Conservation (phyloP, 495 filamentous ascomycete genomes). For the Hyaloscypha bicolor region DNA sequence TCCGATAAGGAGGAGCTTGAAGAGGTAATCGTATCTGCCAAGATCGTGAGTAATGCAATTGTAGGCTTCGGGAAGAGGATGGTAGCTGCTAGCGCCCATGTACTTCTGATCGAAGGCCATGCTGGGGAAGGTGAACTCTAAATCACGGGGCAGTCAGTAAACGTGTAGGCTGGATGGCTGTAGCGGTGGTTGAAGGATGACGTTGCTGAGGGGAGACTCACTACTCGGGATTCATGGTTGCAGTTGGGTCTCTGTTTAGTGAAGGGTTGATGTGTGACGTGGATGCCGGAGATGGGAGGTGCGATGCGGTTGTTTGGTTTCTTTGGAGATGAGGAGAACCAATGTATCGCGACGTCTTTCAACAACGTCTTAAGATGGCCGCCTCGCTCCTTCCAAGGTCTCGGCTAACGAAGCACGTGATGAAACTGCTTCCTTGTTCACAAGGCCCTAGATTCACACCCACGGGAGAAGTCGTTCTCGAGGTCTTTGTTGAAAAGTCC, state of each 20-base stretch:
- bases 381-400: background rate
- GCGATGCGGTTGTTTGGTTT: slow-evolving; percentile 19
- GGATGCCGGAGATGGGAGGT: slow-evolving; percentile 14
- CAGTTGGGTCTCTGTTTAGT: slow-evolving; percentile 17
- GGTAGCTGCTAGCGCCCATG: slow-evolving; percentile 11
- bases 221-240: slow-evolving; percentile 95
- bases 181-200: slow-evolving; percentile 20
- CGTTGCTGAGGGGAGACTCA: slow-evolving; percentile 50
- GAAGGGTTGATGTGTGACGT: slow-evolving; percentile 7
- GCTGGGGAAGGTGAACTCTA: slow-evolving; percentile 28
- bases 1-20: slow-evolving; percentile 99
- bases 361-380: slow-evolving; percentile 18
- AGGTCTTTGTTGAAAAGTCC: background rate
- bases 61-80: slow-evolving; percentile 11
- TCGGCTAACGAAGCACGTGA: slow-evolving; percentile 21
- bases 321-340: slow-evolving; percentile 7
- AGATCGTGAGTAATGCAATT: slow-evolving; percentile 23
- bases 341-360: slow-evolving; percentile 27
- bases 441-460: background rate
- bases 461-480: background rate
- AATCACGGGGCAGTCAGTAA: slow-evolving; percentile 28
- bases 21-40: slow-evolving; percentile 98
- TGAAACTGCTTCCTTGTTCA: background rate
- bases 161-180: slow-evolving; percentile 10
- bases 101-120: slow-evolving; percentile 18